Evolutionary conservation across 148 eudicot genomes (phyloP).

Genomic region (Fallopia convolvulus): DNA sequence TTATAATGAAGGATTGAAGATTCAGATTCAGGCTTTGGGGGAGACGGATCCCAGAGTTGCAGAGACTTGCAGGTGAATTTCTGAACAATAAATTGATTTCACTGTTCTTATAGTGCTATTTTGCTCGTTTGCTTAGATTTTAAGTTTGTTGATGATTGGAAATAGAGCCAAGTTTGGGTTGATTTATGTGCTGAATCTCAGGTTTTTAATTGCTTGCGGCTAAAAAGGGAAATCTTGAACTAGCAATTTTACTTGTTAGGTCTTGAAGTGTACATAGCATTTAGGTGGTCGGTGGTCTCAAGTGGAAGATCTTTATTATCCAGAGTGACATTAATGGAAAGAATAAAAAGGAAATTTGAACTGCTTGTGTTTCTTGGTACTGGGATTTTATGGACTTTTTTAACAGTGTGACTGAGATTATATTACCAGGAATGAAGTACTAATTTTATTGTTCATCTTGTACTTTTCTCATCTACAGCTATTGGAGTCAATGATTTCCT

Average conservation of each 20-base stretch:
- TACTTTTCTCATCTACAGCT: background rate
- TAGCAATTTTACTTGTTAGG: background rate
- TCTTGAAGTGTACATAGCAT: background rate
- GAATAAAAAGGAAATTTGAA: background rate
- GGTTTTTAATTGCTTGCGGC: background rate
- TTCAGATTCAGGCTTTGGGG: slow-evolving; percentile 78
- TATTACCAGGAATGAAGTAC: background rate
- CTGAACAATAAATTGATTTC: background rate
- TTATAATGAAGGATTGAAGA: slow-evolving; percentile 76
- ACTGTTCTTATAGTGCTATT: background rate
- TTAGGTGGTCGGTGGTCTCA: background rate
- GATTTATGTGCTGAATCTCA: background rate
- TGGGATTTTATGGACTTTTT: background rate
- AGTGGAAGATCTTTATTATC: background rate
- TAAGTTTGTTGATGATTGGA: background rate
- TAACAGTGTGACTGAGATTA: background rate
- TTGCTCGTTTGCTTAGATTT: background rate
- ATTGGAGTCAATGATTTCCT: background rate
- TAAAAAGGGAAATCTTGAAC: slow-evolving; percentile 2
- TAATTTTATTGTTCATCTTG: background rate
- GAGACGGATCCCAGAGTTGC: slow-evolving; percentile 95
- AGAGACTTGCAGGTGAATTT: slow-evolving; percentile 78
- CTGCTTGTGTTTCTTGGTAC: background rate
- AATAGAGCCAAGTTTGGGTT: background rate
- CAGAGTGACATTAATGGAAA: background rate